phyloP scores from a whole-genome alignment of 192 early-diverging fungal genomes.

The Podochytrium sp. region DNA sequence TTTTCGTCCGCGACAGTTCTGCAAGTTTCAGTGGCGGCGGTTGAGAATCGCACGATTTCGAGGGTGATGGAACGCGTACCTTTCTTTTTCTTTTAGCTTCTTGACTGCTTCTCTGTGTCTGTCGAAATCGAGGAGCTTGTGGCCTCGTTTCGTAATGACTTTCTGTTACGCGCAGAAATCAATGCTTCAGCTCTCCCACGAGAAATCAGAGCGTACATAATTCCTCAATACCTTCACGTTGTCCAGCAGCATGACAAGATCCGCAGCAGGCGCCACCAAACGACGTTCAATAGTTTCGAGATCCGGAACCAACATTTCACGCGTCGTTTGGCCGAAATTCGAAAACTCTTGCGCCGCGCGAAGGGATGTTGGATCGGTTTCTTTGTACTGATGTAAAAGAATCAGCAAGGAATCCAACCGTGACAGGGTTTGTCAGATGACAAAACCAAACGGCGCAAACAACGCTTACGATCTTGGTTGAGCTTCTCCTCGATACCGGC shows the following conservation, averaged over 20 bases:
- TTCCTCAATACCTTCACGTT: conserved; percentile 68
- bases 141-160: conserved; percentile 85
- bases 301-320: conserved; percentile 65
- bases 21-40: conserved; percentile 2
- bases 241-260: conserved; percentile 75
- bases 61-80: background rate
- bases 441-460: background rate
- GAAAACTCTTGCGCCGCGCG: conserved; percentile 56
- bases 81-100: conserved; percentile 66
- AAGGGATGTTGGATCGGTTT: conserved; percentile 36
- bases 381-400: conserved; percentile 11
- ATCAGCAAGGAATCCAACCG: background rate
- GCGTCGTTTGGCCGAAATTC: conserved; percentile 50
- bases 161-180: conserved; percentile 41
- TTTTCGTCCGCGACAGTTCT: conserved; percentile 52
- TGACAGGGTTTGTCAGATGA: too few relatives aligned
- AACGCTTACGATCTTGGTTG: background rate
- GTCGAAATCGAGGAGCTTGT: conserved; percentile 94
- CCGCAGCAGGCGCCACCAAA: conserved; percentile 79
- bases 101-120: conserved; percentile 72
- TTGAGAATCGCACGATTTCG: background rate
- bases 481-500: background rate
- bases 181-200: too few relatives aligned
- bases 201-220: too few relatives aligned
- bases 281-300: conserved; percentile 73